Conservation (phyloP, 2,329 filamentous ascomycete species). For the Colletotrichum australisinense region DNA sequence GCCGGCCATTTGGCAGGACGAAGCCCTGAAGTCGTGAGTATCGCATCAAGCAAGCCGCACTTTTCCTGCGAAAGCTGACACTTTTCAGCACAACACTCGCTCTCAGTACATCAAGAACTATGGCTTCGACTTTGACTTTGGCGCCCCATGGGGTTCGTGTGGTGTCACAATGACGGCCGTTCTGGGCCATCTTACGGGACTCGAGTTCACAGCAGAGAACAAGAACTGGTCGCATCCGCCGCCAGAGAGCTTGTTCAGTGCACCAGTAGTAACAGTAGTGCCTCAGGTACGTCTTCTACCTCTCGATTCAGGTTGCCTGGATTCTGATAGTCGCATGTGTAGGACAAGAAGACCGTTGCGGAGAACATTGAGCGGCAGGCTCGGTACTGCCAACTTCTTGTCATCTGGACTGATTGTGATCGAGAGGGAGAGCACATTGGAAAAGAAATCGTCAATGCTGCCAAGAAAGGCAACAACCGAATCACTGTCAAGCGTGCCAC, state of each 20-base stretch:
- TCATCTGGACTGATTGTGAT: constrained; percentile 99
- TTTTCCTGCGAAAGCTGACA: constrained; percentile 39
- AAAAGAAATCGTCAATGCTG: constrained; percentile 86
- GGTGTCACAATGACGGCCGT: constrained; percentile 95
- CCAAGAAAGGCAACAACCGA: constrained; percentile 75
- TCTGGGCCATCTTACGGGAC: constrained; percentile 84
- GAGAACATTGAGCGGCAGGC: constrained; percentile 88
- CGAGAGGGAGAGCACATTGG: constrained; percentile 98
- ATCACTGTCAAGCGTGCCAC: constrained; percentile 87
- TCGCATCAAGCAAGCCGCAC: background rate
- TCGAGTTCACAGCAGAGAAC: constrained; percentile 80
- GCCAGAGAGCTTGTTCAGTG: constrained; percentile 83
- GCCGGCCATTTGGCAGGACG: constrained; percentile 89
- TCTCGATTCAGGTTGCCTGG: background rate
- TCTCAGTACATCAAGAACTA: constrained; percentile 94
- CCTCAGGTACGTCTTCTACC: constrained; percentile 64
- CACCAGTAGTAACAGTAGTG: constrained; percentile 77
- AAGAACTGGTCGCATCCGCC: constrained; percentile 85
- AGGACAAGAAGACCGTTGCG: constrained; percentile 85
- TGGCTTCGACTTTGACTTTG: constrained; percentile 89
- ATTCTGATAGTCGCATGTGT: constrained; percentile 21
- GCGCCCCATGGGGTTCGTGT: constrained; percentile 81
- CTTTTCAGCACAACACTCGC: constrained; percentile 71
- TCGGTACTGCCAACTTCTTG: constrained; percentile 76
- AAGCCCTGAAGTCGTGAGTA: constrained; percentile 73